Conservation (phyloP, 179 eudicot genomes). For the Beta corolliflora region DNA sequence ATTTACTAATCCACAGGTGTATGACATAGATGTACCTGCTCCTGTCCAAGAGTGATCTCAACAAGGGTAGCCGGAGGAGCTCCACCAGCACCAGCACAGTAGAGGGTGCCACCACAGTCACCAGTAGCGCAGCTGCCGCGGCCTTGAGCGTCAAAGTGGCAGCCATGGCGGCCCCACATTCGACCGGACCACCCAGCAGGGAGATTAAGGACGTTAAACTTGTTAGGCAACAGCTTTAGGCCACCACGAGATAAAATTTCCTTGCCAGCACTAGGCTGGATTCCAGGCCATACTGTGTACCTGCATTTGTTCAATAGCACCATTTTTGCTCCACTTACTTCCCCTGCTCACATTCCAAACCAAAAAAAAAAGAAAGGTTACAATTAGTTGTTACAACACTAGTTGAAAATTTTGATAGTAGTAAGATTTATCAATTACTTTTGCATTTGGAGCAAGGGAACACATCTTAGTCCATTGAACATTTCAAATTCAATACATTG, state of each 20-base stretch:
- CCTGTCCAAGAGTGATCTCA: constrained; percentile 76
- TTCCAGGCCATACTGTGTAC: constrained; percentile 92
- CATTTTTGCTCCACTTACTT: constrained; percentile 61
- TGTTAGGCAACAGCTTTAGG: constrained; percentile 59
- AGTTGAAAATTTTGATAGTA: too few species aligned
- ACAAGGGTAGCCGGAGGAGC: constrained; percentile 92
- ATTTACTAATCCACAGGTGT: not conserved
- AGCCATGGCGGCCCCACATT: constrained; percentile 91
- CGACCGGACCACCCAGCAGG: constrained; percentile 92
- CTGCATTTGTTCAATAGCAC: constrained; percentile 67
- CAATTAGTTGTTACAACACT: too few species aligned
- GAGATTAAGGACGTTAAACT: constrained; percentile 49
- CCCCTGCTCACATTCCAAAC: constrained; percentile 19
- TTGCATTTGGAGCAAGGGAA: too few species aligned
- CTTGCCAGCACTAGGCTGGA: constrained; percentile 75
- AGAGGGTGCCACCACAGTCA: constrained; percentile 83
- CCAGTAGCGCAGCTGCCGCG: constrained; percentile 87
- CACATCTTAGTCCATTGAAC: too few species aligned
- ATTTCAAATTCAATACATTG: too few species aligned
- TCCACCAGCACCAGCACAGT: constrained; percentile 87
- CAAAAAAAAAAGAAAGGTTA: too few species aligned
- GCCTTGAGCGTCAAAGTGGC: constrained; percentile 65
- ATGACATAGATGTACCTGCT: constrained; percentile 40
- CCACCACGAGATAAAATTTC: constrained; percentile 86
- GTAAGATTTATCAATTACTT: too few species aligned